phyloP scores from a whole-genome alignment of 192 early-diverging fungal species.

The Backusella liffmaniae region DNA sequence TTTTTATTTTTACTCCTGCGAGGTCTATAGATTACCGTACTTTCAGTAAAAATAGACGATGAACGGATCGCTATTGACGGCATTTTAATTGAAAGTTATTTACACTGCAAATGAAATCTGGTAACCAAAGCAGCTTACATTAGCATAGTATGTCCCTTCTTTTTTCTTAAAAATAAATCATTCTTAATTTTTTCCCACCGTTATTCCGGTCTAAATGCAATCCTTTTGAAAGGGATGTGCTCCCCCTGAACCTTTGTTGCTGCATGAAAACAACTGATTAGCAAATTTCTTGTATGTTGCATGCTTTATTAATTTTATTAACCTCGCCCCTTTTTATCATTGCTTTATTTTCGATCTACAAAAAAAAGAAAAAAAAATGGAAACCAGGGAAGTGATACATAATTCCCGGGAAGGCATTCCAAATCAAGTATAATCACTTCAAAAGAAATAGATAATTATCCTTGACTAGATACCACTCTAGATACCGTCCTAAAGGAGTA shows the following conservation, averaged over 20 bases:
- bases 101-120: not conserved
- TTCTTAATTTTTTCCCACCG: not conserved
- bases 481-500: not conserved
- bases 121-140: not conserved
- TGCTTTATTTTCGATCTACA: not conserved
- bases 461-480: not conserved
- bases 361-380: not conserved
- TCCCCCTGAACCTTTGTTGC: too few relatives aligned
- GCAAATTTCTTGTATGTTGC: too few relatives aligned
- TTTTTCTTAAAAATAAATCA: not conserved
- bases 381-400: not conserved
- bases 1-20: not conserved
- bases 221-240: too few relatives aligned
- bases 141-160: not conserved
- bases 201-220: too few relatives aligned
- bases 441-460: not conserved
- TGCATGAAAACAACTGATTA: too few relatives aligned
- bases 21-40: not conserved
- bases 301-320: too few relatives aligned
- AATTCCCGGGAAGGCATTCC: not conserved
- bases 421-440: not conserved
- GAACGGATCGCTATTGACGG: not conserved
- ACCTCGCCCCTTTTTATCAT: too few relatives aligned
- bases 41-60: not conserved
- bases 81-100: not conserved